phyloP scores from a whole-genome alignment of 352 stramenopile species.

The Globisporangium spiculum region DNA sequence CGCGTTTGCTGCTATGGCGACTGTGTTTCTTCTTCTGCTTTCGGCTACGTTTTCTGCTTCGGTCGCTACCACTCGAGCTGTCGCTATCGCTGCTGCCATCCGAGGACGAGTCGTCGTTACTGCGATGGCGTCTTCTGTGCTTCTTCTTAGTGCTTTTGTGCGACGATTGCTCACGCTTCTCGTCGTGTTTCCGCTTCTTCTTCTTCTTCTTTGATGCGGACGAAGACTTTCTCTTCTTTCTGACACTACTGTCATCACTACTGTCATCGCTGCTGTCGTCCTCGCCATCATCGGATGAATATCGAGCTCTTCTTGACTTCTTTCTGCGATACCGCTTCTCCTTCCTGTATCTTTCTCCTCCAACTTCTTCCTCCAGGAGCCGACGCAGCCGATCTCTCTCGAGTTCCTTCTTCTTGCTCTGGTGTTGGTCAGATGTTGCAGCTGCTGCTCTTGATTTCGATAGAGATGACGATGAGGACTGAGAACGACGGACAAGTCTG shows the following conservation, averaged over 20 bases:
- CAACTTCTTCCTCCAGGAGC: slow-evolving; percentile 32
- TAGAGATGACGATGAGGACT: not conserved
- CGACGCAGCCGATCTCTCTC: slow-evolving; percentile 34
- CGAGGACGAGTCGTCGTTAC: not conserved
- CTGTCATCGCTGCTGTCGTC: slow-evolving; percentile 4
- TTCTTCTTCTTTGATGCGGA: slow-evolving; percentile 14
- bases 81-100: slow-evolving; percentile 2
- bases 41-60: not conserved
- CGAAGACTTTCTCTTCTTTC: slow-evolving; percentile 2
- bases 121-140: not conserved
- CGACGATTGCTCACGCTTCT: slow-evolving; percentile 8
- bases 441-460: not conserved
- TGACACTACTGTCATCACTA: slow-evolving; percentile 11
- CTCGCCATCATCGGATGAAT: slow-evolving; percentile 1
- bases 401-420: slow-evolving; percentile 12
- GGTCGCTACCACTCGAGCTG: not conserved
- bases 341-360: slow-evolving; percentile 5
- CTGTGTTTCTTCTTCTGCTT: slow-evolving; percentile 3
- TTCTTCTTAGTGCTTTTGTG: slow-evolving; percentile 18
- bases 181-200: slow-evolving; percentile 25
- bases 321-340: slow-evolving; percentile 9
- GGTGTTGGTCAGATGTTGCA: not conserved
- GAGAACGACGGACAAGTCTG: not conserved
- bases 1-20: not conserved
- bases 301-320: not conserved